Base-by-base conservation (phyloP, 495 filamentous ascomycete genomes). In the Hypomontagnella submonticulosa region DNA sequence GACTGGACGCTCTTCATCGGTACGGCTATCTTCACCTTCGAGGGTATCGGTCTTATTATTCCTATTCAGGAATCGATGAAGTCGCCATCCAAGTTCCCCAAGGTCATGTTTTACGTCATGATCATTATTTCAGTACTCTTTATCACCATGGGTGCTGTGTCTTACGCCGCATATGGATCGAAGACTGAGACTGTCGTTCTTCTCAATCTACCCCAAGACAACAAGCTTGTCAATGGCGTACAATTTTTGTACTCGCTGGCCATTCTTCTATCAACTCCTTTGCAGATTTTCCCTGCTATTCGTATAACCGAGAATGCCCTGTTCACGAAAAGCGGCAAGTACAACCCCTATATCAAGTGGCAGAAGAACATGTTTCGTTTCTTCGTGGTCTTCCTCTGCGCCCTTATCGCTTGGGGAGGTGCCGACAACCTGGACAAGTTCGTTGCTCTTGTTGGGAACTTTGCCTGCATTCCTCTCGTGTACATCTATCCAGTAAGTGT, bases 1-100 rank as follows among this genome's bases (percentile, higher is more conserved):
- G 86, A 90, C 69, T 99, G 95, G 95, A 97, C 93, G 0, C 85
- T 98, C 33, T 97, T 98, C 75, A 97, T 99, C 69, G 95, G 95
- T 66, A 98, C 95, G 6, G 96, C 95, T 15, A 97, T 99, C 67
- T 99, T 99, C 80, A 99, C 95, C 4, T 99, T 97, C 66, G 95
- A 99, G 72, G 95, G 95, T 15, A 93, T 99, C 65, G 95, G 95
- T 15, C 85, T 99, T n/a, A 97, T 99, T 77, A 97, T 99, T 57
- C 95, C 95, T 2, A 98, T 99, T 57, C 96, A 99, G 77, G 92
- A 95, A 71, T 95, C 93, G 2, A 99, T 99, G 95, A 89, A 87
- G 71, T 80, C 91, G 46, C 95, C 92, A 1, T 82, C 87, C 50
- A 92, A 96, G 70, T 97, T 99, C 72, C 92, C 93, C 18, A 84